Evolutionary conservation across 768 basidiomycete genomes (phyloP).

Genomic region (Holtermannia corniformis): DNA sequence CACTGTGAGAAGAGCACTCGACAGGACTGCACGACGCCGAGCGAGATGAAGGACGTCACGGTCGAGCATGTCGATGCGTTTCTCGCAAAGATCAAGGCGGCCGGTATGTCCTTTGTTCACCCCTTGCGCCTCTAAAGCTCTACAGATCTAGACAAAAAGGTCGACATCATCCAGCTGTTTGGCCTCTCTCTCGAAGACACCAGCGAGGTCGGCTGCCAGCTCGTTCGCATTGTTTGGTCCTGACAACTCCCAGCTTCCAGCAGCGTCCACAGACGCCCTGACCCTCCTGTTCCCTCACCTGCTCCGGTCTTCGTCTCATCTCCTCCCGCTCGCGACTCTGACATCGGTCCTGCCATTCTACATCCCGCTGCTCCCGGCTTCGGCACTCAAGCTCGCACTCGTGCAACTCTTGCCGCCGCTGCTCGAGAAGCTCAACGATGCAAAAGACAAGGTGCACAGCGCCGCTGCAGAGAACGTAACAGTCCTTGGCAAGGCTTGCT

Average conservation of each 20-base stretch:
- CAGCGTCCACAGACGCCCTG: constrained; percentile 26
- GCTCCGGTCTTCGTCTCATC: constrained; percentile 17
- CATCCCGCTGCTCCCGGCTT: constrained; percentile 21
- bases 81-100: constrained; percentile 25
- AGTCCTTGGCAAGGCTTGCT: constrained; percentile 24
- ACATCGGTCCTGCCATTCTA: constrained; percentile 31
- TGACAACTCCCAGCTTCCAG: constrained; percentile 21
- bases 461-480: constrained; percentile 19
- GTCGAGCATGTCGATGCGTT: constrained; percentile 25
- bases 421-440: constrained; percentile 35
- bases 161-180: constrained; percentile 37
- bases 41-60: not conserved
- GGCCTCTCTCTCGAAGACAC: constrained; percentile 30
- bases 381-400: constrained; percentile 21
- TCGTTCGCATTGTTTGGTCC: not conserved
- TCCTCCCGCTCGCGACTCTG: constrained; percentile 18
- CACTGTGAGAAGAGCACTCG: no score
- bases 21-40: no score
- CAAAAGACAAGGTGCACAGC: constrained; percentile 31
- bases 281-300: constrained; percentile 21
- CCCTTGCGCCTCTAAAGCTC: not conserved
- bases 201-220: constrained; percentile 12
- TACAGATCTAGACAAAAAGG: constrained; percentile 32
- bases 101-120: constrained; percentile 12
- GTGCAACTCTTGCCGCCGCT: constrained; percentile 26